Evolutionary conservation across 2,329 filamentous ascomycete genomes (phyloP).

Genomic region (Lasiodiplodia gonubiensis): DNA sequence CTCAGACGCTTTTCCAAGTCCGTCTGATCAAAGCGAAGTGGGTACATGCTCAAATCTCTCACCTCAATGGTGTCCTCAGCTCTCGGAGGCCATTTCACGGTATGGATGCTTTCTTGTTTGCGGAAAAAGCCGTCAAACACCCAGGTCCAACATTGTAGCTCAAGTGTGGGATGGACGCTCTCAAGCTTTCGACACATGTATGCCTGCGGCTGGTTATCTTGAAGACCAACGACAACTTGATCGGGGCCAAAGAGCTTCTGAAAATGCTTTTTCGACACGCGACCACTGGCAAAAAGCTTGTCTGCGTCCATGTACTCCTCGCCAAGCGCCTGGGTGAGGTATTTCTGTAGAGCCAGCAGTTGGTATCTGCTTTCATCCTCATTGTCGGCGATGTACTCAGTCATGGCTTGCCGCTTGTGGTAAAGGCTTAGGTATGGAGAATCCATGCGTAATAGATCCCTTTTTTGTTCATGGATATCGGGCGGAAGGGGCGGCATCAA

Average conservation of each 20-base stretch:
- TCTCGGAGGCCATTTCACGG: neutral
- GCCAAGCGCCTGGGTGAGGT: neutral
- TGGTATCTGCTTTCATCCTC: neutral
- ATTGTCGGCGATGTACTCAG: neutral
- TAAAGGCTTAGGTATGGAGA: neutral
- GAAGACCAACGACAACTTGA: neutral
- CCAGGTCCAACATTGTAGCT: neutral
- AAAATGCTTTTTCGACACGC: neutral
- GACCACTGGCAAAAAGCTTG: neutral
- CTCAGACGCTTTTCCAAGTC: neutral
- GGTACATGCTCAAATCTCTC: neutral
- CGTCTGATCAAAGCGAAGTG: neutral
- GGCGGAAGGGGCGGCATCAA: neutral
- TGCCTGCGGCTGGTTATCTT: neutral
- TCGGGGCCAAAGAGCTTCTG: neutral
- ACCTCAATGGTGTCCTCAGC: neutral
- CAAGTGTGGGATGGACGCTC: neutral
- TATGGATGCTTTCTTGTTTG: neutral
- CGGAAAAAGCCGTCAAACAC: neutral
- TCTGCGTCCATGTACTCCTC: neutral
- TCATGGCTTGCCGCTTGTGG: neutral
- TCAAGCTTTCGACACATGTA: neutral
- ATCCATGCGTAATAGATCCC: neutral
- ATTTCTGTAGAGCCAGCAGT: neutral
- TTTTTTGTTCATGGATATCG: neutral